These are phyloP conservation scores for Petrea volubilis DNA, from an alignment of 257 asterid genomes.

Conservation along the genomic window DNA sequence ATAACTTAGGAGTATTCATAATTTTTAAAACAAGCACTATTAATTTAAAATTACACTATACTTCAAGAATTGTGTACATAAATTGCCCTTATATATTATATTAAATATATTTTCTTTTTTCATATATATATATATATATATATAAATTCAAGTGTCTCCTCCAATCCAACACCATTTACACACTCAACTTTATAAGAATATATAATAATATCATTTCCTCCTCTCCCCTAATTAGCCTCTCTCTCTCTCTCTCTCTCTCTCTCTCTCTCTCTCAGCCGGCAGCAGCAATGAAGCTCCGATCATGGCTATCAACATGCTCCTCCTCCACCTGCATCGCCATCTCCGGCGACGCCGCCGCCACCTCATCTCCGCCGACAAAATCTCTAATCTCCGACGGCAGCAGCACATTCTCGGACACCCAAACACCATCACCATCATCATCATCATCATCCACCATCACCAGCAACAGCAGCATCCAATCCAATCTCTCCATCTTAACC, in stretches of 20 bases:
- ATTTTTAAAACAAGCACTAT: too few relatives aligned
- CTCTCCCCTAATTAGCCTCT: neutral
- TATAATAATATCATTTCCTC: constrained; percentile 5
- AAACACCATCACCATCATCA: constrained; percentile 33
- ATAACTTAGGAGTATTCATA: too few relatives aligned
- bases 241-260: neutral
- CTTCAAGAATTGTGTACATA: too few relatives aligned
- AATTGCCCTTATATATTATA: too few relatives aligned
- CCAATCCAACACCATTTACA: neutral
- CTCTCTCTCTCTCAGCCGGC: constrained; percentile 22
- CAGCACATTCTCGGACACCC: constrained; percentile 33
- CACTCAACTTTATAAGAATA: neutral
- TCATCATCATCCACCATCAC: too few relatives aligned
- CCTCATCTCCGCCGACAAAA: constrained; percentile 21
- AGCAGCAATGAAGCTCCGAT: constrained; percentile 51
- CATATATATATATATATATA: too few relatives aligned
- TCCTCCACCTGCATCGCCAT: constrained; percentile 37
- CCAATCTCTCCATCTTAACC: constrained; percentile 69
- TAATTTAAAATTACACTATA: too few relatives aligned
- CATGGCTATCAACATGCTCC: constrained; percentile 64
- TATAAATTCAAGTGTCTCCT: neutral
- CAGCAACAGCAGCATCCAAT: constrained; percentile 47
- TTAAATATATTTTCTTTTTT: too few relatives aligned
- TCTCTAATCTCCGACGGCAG: constrained; percentile 39
- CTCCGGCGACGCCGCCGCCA: constrained; percentile 24